Evolutionary conservation across 2,329 filamentous ascomycete species (phyloP), one percentile per base, ranked within the genome.

Genomic region (Pseudocercospora musae): DNA sequence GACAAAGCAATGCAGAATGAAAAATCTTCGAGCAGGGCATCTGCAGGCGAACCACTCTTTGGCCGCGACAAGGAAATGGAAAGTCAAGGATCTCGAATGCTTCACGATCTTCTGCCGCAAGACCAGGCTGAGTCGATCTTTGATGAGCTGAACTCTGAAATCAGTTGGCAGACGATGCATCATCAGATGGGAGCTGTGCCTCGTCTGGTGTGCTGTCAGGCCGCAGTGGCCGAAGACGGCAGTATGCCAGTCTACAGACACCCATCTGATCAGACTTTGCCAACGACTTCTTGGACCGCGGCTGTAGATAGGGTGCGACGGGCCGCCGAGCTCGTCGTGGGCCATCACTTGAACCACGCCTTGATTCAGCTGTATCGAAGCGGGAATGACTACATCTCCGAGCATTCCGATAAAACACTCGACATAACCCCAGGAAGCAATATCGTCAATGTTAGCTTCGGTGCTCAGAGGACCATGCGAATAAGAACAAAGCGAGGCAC

Each of bases 351-450:
- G 46, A 99, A 99, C 71, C 95, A 99, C 74, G 93, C 88, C 0
- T 79, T 99, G 53, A 96, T 99, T 50, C 95, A 99, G 73, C 85
- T 92, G 62, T 99, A 99, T 73, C 90, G 95, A n/a, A 84, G 85
- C 68, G 91, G 94, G 2, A 87, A 86, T 53, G 95, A 99, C 77
- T 92, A 92, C 74, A 99, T 99, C 65, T 95, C 91, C 0, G 95
- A 99, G 74, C 95, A 99, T 73, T 96, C 92, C 42, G 95, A 99
- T 75, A 99, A 99, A 78, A 96, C 94, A 0, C 81, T 99, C 23
- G 95, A 99, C 74, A 95, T 99, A 60, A 87, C 87, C 11, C 86
- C 84, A 25, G 87, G 83, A 4, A 95, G 90, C 23, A 93, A 84
- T 63, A 96, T 99, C 68, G 92, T 93, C 67, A 99, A 98, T 72